Base-by-base conservation (phyloP, 495 filamentous ascomycete species). In the Corynascus novoguineensis region DNA sequence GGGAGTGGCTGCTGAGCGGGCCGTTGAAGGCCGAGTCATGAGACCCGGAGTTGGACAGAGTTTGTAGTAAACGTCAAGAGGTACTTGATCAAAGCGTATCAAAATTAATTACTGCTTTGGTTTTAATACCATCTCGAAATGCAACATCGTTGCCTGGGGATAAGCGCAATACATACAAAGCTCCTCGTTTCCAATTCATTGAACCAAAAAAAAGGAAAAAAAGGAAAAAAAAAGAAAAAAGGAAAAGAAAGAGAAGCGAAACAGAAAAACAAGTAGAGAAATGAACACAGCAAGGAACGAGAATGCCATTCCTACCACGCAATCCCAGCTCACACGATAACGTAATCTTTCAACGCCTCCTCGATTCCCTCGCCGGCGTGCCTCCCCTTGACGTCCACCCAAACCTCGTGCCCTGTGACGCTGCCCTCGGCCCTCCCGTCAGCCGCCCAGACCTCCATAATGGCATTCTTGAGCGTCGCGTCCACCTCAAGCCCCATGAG, bases 401-500 rank as follows among this genome's bases (percentile, higher is more conserved):
- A 66, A 9, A 56, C 22, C 57, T 67, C 62, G 4, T 45, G 40
- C 14, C 59, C 65, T 22, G 32, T 34, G 1, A 62, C 64, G 1
- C 15, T 55, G 5, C 60, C 66, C 21, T 47, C 7, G 0, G 59
- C 22, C 24, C 71, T 31, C 10, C 44, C 53, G 60, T 80, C 76
- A 5, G 78, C 75, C 24, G 69, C 57, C 51, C 79, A 67, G 51
- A 72, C 64, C 60, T 81, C 78, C 40, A 75, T 50, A 7, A 80
- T 53, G 5, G 75, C 74, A 35, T 69, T 69, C 38, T 73, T 63
- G 17, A 79, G 37, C 5, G 50, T 56, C 5, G 64, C 53, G 27
- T 73, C 64, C 14, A 75, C 62, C 19, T 65, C 64, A 56, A 76
- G 28, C 11, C 63, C 32, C 53, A 60, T 42, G 52, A 80, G 35